Base-by-base conservation (phyloP, 1,284 basidiomycete species). In the Sphagnurus paluster region DNA sequence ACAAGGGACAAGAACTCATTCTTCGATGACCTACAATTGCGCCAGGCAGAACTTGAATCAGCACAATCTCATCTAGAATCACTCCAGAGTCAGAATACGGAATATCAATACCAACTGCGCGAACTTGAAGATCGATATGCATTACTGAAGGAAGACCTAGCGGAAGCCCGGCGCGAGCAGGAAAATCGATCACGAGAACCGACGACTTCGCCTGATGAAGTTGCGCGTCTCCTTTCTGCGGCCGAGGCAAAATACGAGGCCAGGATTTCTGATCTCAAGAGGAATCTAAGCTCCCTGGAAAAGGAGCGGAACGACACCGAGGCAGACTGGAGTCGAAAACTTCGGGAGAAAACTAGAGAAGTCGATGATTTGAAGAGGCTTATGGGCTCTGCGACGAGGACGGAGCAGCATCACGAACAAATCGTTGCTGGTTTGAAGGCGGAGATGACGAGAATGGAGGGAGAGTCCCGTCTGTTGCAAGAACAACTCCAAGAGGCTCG, bases 21-120 rank as follows among this genome's bases (percentile, higher is more conserved):
- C 46, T 97, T 96, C 60, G 89, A 93, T 53, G 82, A 88, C 49
- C 72, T 92, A 4, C 91, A 97, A 66, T 59, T 87, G 33, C 84
- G 89, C 20, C 90, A 95, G 62, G 91, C 89, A 10, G 93, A 97
- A 59, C 66, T 89, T 11, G 94, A 98, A 67, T 86, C 87, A 0
- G 81, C 84, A 1, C 82, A 87, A 49, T 80, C 79, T 2, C 82
- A 87, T 49, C 72, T 85, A 1, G 90, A 92, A 56, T 77, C 76
- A 0, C 66, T 93, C 24, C 81, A 89, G 55, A 82, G 83, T 40
- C 84, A 88, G 57, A 86, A 83, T 34, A 83, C 83, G 7, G 94
- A 98, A 61, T 72, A 91, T 26, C 82, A 92, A 56, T 94, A 88
- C 61, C 91, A 94, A 60, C 69, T 95, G 1, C 82, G 86, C 21